Evolutionary conservation across 1,284 basidiomycete species (phyloP).

Genomic region (Trametes hirsuta): DNA sequence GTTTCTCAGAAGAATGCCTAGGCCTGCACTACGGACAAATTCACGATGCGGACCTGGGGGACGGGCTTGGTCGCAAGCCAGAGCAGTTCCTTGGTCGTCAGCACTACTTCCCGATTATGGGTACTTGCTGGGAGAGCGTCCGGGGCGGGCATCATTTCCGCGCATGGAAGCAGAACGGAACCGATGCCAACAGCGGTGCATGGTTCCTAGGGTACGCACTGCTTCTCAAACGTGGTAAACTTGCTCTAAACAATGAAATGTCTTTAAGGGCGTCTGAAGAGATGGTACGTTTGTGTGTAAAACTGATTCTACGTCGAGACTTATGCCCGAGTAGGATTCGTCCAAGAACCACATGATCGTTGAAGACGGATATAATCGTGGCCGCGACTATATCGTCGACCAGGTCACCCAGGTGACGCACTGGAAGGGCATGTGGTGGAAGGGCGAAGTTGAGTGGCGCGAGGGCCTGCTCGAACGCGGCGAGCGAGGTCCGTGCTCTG

Average conservation of each 20-base stretch:
- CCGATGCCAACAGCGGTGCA: conserved; percentile 44
- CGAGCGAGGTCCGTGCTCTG: conserved; percentile 52
- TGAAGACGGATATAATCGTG: conserved; percentile 76
- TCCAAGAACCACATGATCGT: conserved; percentile 72
- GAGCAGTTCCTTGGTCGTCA: conserved; percentile 48
- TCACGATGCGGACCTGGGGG: conserved; percentile 50
- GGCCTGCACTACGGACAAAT: conserved; percentile 48
- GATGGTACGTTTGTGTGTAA: conserved; percentile 40
- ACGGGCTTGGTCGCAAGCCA: conserved; percentile 44
- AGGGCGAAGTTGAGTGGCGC: conserved; percentile 73
- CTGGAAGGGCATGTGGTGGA: conserved; percentile 69
- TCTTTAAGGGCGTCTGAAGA: conserved; percentile 69
- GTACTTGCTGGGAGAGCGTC: conserved; percentile 53
- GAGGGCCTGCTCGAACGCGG: conserved; percentile 68
- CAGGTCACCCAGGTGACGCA: conserved; percentile 62
- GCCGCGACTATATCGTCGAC: conserved; percentile 73
- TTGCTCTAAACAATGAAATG: background rate
- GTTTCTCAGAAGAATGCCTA: conserved; percentile 58
- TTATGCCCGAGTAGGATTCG: conserved; percentile 49
- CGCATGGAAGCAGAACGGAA: conserved; percentile 52
- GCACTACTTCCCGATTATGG: conserved; percentile 46
- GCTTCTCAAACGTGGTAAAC: too few relatives aligned
- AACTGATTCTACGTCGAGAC: conserved; percentile 6
- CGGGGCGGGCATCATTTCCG: conserved; percentile 52
- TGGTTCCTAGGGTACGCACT: conserved; percentile 49